These are phyloP conservation scores for Mycotypha africana DNA, from an alignment of 371 early-diverging fungal species.

Conservation along the genomic window DNA sequence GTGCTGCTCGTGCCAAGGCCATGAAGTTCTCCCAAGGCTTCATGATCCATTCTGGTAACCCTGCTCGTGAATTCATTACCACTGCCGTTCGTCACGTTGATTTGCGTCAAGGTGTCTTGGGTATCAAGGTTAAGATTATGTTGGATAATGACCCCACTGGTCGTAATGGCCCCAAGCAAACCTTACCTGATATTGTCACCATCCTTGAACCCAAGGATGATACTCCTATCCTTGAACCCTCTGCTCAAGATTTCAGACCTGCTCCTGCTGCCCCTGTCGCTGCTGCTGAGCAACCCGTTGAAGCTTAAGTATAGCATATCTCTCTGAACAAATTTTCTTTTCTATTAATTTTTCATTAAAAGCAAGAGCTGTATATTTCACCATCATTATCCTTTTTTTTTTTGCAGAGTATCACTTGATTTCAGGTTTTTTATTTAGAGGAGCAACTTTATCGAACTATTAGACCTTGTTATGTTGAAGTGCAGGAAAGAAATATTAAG, in stretches of 20 bases:
- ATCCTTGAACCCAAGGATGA: slow-evolving; percentile 94
- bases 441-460: too few relatives aligned
- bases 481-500: too few relatives aligned
- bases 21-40: slow-evolving; percentile 99
- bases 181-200: slow-evolving; percentile 97
- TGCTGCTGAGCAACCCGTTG: slow-evolving; percentile 27
- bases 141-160: slow-evolving; percentile 96
- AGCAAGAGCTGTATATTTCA: neutral
- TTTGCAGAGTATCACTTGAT: too few relatives aligned
- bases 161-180: slow-evolving; percentile 93
- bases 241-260: slow-evolving; percentile 67
- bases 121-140: slow-evolving; percentile 99
- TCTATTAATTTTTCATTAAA: too few relatives aligned
- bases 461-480: too few relatives aligned
- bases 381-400: neutral
- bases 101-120: slow-evolving; percentile 99
- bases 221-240: slow-evolving; percentile 63
- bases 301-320: slow-evolving; percentile 17
- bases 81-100: slow-evolving; percentile 97
- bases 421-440: too few relatives aligned
- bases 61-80: slow-evolving; percentile 97
- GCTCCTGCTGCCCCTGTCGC: slow-evolving; percentile 51
- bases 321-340: slow-evolving; percentile 2
- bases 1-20: slow-evolving; percentile 99
- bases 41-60: slow-evolving; percentile 99